These are phyloP conservation scores for Monsonia emarginata DNA, from an alignment of 441 rosid species.

Conservation along the genomic window DNA sequence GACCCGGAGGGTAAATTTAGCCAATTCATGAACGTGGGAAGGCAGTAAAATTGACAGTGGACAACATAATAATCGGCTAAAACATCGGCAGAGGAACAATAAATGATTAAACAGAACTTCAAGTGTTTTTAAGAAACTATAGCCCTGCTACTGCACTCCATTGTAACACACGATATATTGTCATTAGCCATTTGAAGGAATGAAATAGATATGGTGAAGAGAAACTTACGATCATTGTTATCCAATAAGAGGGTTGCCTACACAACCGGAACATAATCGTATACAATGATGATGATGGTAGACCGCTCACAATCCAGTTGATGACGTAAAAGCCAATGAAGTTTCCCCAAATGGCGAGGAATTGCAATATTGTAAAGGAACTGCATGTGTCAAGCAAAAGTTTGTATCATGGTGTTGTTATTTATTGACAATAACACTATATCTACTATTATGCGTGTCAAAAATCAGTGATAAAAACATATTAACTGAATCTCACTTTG, in stretches of 20 bases:
- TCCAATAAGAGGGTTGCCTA: constrained; percentile 80
- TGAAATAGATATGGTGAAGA: background rate
- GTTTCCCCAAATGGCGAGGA: constrained; percentile 90
- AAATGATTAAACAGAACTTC: background rate
- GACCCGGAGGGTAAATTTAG: background rate
- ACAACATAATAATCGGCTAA: background rate
- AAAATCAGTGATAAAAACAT: background rate
- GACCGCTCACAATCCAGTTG: constrained; percentile 74
- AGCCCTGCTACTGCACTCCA: background rate
- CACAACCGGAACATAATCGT: constrained; percentile 89
- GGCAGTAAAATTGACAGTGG: background rate
- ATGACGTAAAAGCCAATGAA: constrained; percentile 63
- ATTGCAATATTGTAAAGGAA: constrained; percentile 80
- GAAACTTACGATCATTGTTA: constrained; percentile 66
- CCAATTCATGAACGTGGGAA: background rate
- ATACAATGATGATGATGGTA: constrained; percentile 89
- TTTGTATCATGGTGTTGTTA: no score
- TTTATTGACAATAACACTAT: background rate
- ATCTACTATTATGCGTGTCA: background rate
- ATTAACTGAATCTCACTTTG: constrained; percentile 54
- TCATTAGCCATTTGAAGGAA: background rate
- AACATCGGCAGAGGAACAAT: background rate
- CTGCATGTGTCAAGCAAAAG: constrained; percentile 36
- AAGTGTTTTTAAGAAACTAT: background rate
- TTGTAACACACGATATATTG: background rate